Base-by-base conservation (phyloP, 768 basidiomycete species). In the Rhodotorula paludigena region DNA sequence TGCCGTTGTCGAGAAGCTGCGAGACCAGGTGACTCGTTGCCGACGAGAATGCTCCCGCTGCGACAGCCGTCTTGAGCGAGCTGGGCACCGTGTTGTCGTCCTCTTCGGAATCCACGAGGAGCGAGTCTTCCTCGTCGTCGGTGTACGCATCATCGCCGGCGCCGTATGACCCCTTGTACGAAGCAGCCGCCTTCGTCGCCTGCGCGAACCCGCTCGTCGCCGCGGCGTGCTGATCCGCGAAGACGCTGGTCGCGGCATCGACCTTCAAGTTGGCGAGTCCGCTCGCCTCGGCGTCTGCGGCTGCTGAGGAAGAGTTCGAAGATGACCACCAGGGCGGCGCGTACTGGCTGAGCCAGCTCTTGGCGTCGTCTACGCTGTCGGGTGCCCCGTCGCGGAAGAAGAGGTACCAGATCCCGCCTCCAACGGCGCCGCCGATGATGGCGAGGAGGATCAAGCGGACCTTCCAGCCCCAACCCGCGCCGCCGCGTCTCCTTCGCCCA, bases 1-100 rank as follows among this genome's bases (percentile, higher is more conserved):
- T 58, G n/a, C 71, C 71, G 51, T 48, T 35, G 20, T 63, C 60
- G 38, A 61, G 49, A 9, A 57, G 53, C 30, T 38, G 23, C 32
- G 36, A 36, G 32, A 67, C 60, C 4, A 20, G 9, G 2, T 42
- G 36, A 25, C 25, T 33, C 30, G 33, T 57, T 11, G 41, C 33
- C 21, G 54, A 21, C 6, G 30, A 11, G 16, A 58, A 59, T 23
- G 38, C 9, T 14, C 33, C 33, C 36, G 15, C 53, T 15, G 25
- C 41, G 16, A 32, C 45, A 14, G 52, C 12, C 49, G 56, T 53
- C 15, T 47, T 58, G 56, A 5, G 16, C 21, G 42, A 48, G 47
- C 14, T 48, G 8, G 11, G 41, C 9, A 20, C 21, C 41, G 16
- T n/a, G n/a, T 33, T 39, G 51, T 52, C 51, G n/a, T 35, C 28